Base-by-base conservation (phyloP, 805 yeast genomes). In the Candida hungchunana region DNA sequence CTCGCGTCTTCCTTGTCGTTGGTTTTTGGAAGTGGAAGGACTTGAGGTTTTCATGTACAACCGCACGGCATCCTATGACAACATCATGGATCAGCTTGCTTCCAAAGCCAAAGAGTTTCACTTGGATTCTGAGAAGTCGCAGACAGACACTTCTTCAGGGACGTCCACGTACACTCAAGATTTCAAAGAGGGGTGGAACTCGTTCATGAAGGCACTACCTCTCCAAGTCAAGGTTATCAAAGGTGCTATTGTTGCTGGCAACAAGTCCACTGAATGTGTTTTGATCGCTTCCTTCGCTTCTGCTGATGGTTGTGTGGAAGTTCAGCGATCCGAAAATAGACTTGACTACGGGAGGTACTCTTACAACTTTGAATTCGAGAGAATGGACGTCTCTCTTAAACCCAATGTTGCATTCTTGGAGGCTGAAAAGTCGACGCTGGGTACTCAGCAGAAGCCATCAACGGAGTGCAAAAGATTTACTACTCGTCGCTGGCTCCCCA, bases 41-140 rank as follows among this genome's bases (percentile, higher is more conserved):
- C 52, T 85, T 4, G 98, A 93, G 56, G 60, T 83, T 30, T 93
- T 88, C 55, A 62, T 82, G 38, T 90, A 84, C 59, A 93, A 93
- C 58, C 71, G 93, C 51, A 74, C 85, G 1, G 64, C 64, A 9
- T 89, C 95, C 0, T 93, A 83, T 59, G 89, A 85, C 28, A 69
- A 67, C 34, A 72, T 84, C 12, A 47, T 78, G 47, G 69, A 71
- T 15, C 45, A 56, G 13, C 51, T 71, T 14, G 50, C 56, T 42
- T 34, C 36, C 10, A 33, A 46, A 11, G 20, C 17, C 7, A n/a
- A 18, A 31, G 45, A 39, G 12, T 44, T 48, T n/a, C 36, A 43
- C 6, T 12, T 18, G 1, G 30, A 48, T 9, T 40, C 45, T 13
- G 28, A 42, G 2, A 37, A 43, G 17, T 31, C 46, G 1, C 32